These are phyloP conservation scores for Rhodotorula sp. DNA, from an alignment of 1,284 basidiomycete species.

Conservation along the genomic window DNA sequence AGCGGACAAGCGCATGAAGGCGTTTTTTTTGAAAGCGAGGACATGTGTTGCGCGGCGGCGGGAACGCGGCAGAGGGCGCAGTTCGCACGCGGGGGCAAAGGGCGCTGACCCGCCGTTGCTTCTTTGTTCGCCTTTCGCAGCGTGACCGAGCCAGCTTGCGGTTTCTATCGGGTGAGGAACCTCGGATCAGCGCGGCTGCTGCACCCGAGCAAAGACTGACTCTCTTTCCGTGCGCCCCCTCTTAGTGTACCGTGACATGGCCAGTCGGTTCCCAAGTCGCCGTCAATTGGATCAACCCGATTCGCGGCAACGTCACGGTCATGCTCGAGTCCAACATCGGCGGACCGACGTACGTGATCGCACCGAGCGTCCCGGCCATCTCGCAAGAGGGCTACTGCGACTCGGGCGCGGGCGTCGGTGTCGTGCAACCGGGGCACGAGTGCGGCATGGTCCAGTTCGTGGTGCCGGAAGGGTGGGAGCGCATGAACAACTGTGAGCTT, in stretches of 20 bases:
- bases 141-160: constrained; percentile 38
- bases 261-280: constrained; percentile 28
- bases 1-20: background rate
- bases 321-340: constrained; percentile 31
- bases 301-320: constrained; percentile 34
- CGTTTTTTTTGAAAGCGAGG: background rate
- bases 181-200: background rate
- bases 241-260: constrained; percentile 38
- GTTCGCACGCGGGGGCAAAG: too few relatives aligned
- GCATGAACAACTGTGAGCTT: constrained; percentile 35
- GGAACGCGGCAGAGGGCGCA: too few relatives aligned
- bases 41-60: too few relatives aligned
- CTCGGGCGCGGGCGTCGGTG: constrained; percentile 27
- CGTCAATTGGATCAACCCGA: constrained; percentile 42
- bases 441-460: constrained; percentile 37
- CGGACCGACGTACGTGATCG: constrained; percentile 34
- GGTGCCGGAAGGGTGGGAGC: constrained; percentile 29
- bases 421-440: constrained; percentile 25
- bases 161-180: constrained; percentile 26
- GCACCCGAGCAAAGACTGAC: background rate
- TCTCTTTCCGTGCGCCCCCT: background rate
- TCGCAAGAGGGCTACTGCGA: constrained; percentile 38
- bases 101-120: background rate
- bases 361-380: constrained; percentile 14
- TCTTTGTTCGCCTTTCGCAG: constrained; percentile 1